Evolutionary conservation across 208 protist species (phyloP).

Genomic region (Acanthamoeba royreba): DNA sequence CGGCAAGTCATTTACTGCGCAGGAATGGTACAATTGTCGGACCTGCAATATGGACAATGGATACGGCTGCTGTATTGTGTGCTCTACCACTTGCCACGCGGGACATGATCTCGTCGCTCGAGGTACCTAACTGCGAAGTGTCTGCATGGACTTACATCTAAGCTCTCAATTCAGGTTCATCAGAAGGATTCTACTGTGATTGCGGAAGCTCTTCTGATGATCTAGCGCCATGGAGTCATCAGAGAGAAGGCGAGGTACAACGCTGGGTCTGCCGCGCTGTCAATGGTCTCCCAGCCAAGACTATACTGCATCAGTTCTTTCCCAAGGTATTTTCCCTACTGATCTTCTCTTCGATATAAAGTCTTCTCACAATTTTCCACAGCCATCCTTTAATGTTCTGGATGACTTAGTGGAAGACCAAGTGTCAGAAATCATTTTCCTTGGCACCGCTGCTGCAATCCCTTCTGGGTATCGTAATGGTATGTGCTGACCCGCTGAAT

Average conservation of each 20-base stretch:
- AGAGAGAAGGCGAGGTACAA: not conserved
- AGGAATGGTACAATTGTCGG: not conserved
- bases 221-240: not conserved
- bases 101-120: not conserved
- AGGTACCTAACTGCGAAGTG: not conserved
- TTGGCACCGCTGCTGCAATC: slow-evolving; percentile 65
- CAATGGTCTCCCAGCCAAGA: not conserved
- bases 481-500: not conserved
- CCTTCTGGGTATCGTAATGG: slow-evolving; percentile 68
- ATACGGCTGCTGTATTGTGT: not conserved
- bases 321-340: not conserved
- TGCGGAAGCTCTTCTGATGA: not conserved
- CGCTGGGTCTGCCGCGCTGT: not conserved
- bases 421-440: slow-evolving; percentile 30
- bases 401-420: not conserved
- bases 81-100: not conserved
- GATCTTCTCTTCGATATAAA: not conserved
- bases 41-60: not conserved
- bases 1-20: not conserved
- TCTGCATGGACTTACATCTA: not conserved
- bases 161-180: not conserved
- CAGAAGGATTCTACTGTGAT: not conserved
- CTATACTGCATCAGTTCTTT: not conserved
- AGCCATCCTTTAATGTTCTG: not conserved
- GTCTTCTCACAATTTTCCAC: not conserved